These are phyloP conservation scores for Tephrocybe sp. DNA, from an alignment of 768 basidiomycete genomes.

Conservation along the genomic window DNA sequence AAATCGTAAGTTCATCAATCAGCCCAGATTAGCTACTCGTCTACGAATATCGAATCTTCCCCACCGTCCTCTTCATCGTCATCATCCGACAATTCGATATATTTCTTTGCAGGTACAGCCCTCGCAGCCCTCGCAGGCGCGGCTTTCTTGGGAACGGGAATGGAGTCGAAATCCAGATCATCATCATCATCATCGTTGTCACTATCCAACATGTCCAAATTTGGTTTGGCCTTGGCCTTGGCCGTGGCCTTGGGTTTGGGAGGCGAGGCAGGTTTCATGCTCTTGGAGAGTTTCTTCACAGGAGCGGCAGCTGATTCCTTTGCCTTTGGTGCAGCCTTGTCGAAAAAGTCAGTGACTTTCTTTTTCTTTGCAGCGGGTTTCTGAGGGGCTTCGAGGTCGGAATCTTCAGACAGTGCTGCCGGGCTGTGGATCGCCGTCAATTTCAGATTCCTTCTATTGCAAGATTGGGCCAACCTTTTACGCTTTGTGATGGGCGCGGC, in stretches of 20 bases:
- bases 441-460: background rate
- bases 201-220: constrained; percentile 42
- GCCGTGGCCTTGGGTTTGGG: constrained; percentile 46
- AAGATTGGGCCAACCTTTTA: constrained; percentile 50
- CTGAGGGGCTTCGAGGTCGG: constrained; percentile 36
- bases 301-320: constrained; percentile 38
- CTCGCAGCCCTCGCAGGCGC: constrained; percentile 51
- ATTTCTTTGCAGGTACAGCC: constrained; percentile 52
- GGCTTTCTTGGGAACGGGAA: constrained; percentile 38
- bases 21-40: no score
- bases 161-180: constrained; percentile 39
- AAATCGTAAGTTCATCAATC: no score
- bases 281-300: constrained; percentile 52
- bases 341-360: constrained; percentile 60
- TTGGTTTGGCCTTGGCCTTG: constrained; percentile 45
- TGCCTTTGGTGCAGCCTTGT: constrained; percentile 37
- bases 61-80: constrained; percentile 42
- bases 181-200: constrained; percentile 36
- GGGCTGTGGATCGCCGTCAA: constrained; percentile 24
- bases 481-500: constrained; percentile 46
- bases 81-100: constrained; percentile 55
- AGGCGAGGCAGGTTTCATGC: constrained; percentile 57
- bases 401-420: constrained; percentile 35
- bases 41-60: constrained; percentile 49
- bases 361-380: constrained; percentile 58